Base-by-base conservation (phyloP, 2,329 filamentous ascomycete genomes). In the Scedosporium boydii region DNA sequence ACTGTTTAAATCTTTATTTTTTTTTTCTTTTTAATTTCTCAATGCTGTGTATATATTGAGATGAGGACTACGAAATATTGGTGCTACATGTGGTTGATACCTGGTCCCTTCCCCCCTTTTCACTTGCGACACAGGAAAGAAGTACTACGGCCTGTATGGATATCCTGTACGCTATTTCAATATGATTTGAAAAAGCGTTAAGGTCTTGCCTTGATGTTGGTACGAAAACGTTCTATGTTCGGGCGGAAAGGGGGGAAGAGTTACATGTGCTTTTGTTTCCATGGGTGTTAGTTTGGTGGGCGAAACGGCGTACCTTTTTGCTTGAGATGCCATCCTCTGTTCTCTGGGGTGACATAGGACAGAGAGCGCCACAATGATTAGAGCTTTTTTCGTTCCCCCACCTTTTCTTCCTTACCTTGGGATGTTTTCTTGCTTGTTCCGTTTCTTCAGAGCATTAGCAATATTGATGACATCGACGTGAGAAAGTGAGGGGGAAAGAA, bases 371-470 rank as follows among this genome's bases (percentile, higher is more conserved):
- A 48, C 18, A n/a, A 48, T 48, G 44, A 21, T 7, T 21, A n/a
- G 18, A 48, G n/a, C 3, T 48, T 48, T 46, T 12, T 48, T 48
- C 3, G 23, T 23, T 23, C 23, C 23, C 23, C 23, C 44, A 38
- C 34, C 44, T 21, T 21, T 48, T 14, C 18, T 48, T 48, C 44
- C 44, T 48, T 48, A 48, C 44, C 44, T 7, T 48, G 16, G 44
- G n/a, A 4, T 29, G 3, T 21, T 48, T 46, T 46, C 44, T 48
- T 48, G n/a, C 27, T 38, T 34, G 26, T 21, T n/a, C 23, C 10
- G 23, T 51, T 53, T 29, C 26, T 60, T 53, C 16, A n/a, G 34
- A 61, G 59, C 59, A 61, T 61, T 61, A 61, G 59, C 34, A 61
- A 56, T 12, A 56, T 23, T 42, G 44, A 56, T 21, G 46, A 18